phyloP scores from a whole-genome alignment of 176 grass and related monocot species.

The Melocanna baccifera region DNA sequence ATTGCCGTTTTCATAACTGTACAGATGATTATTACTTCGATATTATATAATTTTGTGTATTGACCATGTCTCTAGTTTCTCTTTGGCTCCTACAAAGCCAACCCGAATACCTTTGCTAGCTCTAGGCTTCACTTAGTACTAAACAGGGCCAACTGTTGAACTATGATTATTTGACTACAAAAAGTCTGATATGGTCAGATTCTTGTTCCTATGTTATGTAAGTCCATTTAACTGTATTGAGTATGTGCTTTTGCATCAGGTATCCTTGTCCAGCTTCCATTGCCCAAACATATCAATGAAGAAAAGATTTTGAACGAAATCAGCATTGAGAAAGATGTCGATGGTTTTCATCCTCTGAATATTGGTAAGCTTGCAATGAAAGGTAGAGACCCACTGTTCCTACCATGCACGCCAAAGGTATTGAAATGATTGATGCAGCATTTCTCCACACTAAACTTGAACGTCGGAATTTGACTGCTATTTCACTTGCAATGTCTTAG shows the following conservation, averaged over 20 bases:
- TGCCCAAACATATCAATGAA: slow-evolving; percentile 95
- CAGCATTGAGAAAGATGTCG: slow-evolving; percentile 87
- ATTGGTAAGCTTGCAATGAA: slow-evolving; percentile 98
- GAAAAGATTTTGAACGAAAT: slow-evolving; percentile 81
- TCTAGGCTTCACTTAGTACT: neutral
- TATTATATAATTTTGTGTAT: neutral
- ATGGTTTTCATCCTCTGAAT: slow-evolving; percentile 98
- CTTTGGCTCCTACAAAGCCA: neutral
- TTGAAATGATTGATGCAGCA: neutral
- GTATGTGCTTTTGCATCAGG: slow-evolving; percentile 41
- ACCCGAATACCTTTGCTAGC: neutral
- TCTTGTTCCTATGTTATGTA: neutral
- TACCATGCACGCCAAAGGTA: slow-evolving; percentile 95
- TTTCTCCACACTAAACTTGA: neutral
- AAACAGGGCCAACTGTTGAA: neutral
- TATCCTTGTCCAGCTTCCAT: slow-evolving; percentile 89
- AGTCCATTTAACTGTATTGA: neutral
- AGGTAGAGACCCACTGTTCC: slow-evolving; percentile 80
- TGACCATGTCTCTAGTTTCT: neutral
- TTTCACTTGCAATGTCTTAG: neutral
- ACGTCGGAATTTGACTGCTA: neutral
- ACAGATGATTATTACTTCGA: neutral
- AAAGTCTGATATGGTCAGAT: neutral
- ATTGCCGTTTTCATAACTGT: neutral
- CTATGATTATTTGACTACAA: neutral